Conservation (phyloP, 164 flowering plant species). For the Annona cherimola region DNA sequence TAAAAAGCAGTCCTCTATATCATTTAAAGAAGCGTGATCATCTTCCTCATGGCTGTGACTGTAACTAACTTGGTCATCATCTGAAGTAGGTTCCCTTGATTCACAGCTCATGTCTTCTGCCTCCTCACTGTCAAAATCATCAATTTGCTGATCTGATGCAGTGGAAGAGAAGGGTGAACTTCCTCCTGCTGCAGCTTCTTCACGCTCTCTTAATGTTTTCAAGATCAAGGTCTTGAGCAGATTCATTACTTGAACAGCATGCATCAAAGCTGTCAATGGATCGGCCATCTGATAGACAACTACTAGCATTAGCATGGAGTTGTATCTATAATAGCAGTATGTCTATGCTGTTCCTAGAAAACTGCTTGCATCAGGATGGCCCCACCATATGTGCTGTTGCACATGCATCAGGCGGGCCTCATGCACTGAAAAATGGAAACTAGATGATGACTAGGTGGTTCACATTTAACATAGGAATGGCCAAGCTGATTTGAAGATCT, state of each 20-base stretch:
- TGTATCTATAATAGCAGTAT: background rate
- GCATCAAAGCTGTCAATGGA: conserved; percentile 97
- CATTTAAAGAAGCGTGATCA: conserved; percentile 37
- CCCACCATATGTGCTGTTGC: background rate
- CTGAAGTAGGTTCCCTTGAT: conserved; percentile 36
- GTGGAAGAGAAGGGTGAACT: conserved; percentile 62
- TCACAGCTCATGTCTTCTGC: conserved; percentile 68
- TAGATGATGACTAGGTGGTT: too few species aligned
- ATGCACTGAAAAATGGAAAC: background rate
- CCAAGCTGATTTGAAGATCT: background rate
- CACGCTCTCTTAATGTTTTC: conserved; percentile 69
- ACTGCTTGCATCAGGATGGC: background rate
- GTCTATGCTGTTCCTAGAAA: background rate
- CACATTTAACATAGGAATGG: background rate
- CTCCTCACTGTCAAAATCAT: conserved; percentile 41
- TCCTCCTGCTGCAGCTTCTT: conserved; percentile 50
- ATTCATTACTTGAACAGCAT: conserved; percentile 99
- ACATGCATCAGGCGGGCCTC: background rate
- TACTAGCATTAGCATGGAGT: background rate
- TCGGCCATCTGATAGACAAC: conserved; percentile 70
- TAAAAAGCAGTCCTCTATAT: conserved; percentile 70
- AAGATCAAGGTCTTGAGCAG: conserved; percentile 79
- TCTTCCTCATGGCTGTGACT: conserved; percentile 31
- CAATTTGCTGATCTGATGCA: conserved; percentile 42
- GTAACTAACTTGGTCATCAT: conserved; percentile 35